Conservation (phyloP, 2,329 filamentous ascomycete genomes). For the Fusarium sp. region DNA sequence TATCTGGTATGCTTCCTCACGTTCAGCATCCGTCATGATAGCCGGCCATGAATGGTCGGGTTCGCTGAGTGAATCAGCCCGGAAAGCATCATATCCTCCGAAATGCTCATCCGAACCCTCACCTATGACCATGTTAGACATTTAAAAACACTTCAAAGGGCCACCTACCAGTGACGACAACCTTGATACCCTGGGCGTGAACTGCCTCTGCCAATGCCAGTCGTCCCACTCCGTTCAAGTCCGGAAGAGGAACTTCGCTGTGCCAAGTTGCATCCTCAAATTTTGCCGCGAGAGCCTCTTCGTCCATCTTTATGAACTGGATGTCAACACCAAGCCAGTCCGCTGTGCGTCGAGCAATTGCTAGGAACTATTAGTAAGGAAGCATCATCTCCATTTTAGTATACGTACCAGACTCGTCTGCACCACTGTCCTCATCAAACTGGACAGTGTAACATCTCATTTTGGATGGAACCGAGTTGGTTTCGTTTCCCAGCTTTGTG, state of each 20-base stretch:
- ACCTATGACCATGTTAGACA: neutral
- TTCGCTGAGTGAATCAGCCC: constrained; percentile 4
- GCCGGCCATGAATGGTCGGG: constrained; percentile 1
- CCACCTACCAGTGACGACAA: neutral
- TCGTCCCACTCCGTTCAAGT: constrained; percentile 2
- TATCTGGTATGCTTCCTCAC: neutral
- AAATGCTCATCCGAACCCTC: constrained; percentile 11
- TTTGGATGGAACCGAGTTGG: neutral
- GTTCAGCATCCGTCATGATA: neutral
- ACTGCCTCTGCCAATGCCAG: constrained; percentile 6
- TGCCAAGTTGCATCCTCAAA: constrained; percentile 10
- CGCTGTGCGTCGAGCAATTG: neutral
- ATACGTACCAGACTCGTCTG: neutral
- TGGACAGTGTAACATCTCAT: constrained; percentile 14
- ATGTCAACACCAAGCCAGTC: constrained; percentile 7
- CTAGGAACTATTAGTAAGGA: neutral
- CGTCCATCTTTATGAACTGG: constrained; percentile 10
- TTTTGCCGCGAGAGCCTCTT: neutral
- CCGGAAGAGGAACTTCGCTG: constrained; percentile 7
- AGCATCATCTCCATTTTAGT: fast-evolving
- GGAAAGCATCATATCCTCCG: constrained; percentile 2
- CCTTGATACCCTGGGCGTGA: constrained; percentile 6
- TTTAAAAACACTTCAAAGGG: fast-evolving
- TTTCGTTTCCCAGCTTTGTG: constrained; percentile 1
- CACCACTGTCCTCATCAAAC: constrained; percentile 4